Evolutionary conservation across 176 grass and related monocot genomes (phyloP).

Genomic region (Bolboschoenus planiculmis): DNA sequence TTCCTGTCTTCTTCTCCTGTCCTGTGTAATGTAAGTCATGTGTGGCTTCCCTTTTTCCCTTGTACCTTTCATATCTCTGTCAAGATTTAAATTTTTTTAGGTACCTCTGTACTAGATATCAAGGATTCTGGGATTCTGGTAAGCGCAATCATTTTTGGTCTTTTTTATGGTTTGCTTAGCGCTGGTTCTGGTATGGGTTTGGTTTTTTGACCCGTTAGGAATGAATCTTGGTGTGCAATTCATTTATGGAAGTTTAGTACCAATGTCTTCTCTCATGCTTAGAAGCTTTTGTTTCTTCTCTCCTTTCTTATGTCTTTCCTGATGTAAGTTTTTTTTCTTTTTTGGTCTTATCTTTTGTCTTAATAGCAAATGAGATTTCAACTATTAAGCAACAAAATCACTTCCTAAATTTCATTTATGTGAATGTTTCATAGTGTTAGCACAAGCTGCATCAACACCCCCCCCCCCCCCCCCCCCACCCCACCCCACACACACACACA

Average conservation of each 20-base stretch:
- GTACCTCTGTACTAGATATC: background rate
- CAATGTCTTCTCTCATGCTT: background rate
- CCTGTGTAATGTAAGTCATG: slow-evolving; percentile 23
- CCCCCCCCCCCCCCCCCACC: background rate
- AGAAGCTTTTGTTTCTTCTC: background rate
- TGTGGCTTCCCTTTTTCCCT: background rate
- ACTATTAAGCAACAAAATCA: background rate
- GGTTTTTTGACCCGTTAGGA: background rate
- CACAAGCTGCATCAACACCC: background rate
- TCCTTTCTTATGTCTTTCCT: background rate
- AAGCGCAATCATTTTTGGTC: background rate
- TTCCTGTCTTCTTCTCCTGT: slow-evolving; percentile 8
- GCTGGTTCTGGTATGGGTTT: background rate
- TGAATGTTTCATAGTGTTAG: background rate
- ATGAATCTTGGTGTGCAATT: background rate
- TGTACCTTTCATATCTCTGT: slow-evolving; percentile 17
- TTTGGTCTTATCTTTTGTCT: background rate
- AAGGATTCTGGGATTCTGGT: background rate
- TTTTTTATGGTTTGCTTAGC: background rate
- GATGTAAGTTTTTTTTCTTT: background rate
- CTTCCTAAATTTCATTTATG: background rate
- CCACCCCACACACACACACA: too few relatives aligned
- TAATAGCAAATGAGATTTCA: background rate
- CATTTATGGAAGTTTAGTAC: background rate
- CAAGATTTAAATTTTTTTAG: background rate